A percentile compares a stretch with the other conserved stretches of the same genome.
Conservation (phyloP, 2,329 filamentous ascomycete genomes). For the Coccinonectria pachysandricola region DNA sequence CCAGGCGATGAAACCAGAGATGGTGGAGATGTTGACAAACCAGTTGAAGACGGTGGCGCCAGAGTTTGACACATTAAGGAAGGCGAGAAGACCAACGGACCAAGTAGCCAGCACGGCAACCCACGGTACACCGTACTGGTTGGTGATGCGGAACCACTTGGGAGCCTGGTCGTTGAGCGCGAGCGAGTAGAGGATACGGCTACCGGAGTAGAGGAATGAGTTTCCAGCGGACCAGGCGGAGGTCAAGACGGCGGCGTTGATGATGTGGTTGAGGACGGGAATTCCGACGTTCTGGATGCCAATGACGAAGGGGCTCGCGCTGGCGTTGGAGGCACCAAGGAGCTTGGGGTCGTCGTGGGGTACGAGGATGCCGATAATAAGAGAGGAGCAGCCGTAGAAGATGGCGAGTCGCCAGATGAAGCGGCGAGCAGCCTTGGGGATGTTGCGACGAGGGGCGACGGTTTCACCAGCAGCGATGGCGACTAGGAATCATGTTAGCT, state of each 20-base stretch:
- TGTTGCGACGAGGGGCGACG: constrained; percentile 51
- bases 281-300: constrained; percentile 61
- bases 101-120: constrained; percentile 42
- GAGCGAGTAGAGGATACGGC: constrained; percentile 59
- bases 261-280: constrained; percentile 49
- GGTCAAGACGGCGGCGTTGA: constrained; percentile 60
- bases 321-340: constrained; percentile 45
- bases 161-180: constrained; percentile 58
- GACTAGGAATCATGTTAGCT: too few species aligned
- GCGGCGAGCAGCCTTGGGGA: constrained; percentile 53
- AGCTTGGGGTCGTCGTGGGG: constrained; percentile 56
- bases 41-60: constrained; percentile 57
- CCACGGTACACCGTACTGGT: constrained; percentile 49
- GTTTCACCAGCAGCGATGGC: constrained; percentile 57
- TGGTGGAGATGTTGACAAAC: constrained; percentile 60
- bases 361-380: constrained; percentile 51
- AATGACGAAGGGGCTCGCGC: constrained; percentile 52
- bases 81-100: constrained; percentile 54
- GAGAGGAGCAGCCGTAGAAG: constrained; percentile 53
- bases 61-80: constrained; percentile 55
- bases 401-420: constrained; percentile 52
- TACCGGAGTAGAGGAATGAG: constrained; percentile 55
- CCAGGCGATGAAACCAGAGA: constrained; percentile 50
- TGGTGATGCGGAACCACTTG: constrained; percentile 46
- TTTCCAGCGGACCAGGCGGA: constrained; percentile 55